These are phyloP conservation scores for Eragrostis tef DNA, from an alignment of 202 grass and related monocot genomes.

Conservation along the genomic window DNA sequence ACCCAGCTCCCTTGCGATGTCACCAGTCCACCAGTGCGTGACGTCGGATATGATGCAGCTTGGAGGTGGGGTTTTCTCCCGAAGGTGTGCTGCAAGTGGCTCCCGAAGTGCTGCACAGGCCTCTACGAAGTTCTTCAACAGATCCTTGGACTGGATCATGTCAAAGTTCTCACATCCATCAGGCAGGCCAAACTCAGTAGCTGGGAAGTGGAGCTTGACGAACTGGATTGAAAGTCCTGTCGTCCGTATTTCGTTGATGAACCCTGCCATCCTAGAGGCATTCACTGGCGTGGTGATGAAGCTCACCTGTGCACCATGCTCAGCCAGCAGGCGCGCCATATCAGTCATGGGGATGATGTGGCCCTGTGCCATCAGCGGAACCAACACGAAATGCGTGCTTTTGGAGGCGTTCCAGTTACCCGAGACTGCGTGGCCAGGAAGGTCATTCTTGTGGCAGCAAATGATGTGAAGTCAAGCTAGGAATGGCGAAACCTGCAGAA, in stretches of 20 bases:
- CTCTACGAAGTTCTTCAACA: conserved; percentile 45
- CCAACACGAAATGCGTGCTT: conserved; percentile 55
- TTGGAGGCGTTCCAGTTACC: neutral
- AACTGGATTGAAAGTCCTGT: conserved; percentile 36
- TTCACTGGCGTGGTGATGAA: conserved; percentile 65
- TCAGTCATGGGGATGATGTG: conserved; percentile 74
- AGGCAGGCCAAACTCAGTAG: conserved; percentile 54
- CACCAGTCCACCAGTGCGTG: conserved; percentile 50
- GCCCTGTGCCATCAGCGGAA: conserved; percentile 60
- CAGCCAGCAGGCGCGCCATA: conserved; percentile 58
- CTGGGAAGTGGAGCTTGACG: conserved; percentile 50
- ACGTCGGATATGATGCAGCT: conserved; percentile 65
- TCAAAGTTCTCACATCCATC: conserved; percentile 60
- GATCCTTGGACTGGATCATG: conserved; percentile 33
- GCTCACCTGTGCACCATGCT: conserved; percentile 56
- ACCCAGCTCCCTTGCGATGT: conserved; percentile 53
- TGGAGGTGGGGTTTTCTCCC: conserved; percentile 20
- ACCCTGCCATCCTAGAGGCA: conserved; percentile 39
- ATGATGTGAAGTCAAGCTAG: neutral
- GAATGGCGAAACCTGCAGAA: neutral
- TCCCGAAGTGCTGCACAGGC: conserved; percentile 46
- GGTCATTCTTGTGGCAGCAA: conserved; percentile 19
- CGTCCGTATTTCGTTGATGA: neutral
- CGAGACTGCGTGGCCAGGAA: neutral
- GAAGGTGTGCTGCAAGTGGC: conserved; percentile 45